A percentile compares a stretch with the other conserved stretches of the same genome.
phyloP scores from a whole-genome alignment of 106 monocot species.

The Allium fistulosum region DNA sequence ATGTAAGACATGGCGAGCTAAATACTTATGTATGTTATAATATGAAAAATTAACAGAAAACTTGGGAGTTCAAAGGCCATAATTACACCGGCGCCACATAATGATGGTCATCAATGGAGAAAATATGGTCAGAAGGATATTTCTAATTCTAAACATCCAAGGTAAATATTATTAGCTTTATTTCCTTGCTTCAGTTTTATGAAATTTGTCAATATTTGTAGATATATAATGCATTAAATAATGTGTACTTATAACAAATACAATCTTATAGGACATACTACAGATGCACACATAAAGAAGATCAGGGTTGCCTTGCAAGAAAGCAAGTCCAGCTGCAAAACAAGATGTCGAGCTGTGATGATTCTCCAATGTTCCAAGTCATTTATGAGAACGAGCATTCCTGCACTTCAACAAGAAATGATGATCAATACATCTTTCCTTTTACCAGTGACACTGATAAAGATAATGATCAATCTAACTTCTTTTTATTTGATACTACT shows the following conservation, averaged over 20 bases:
- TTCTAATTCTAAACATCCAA: constrained; percentile 7
- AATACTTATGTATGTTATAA: too few species aligned
- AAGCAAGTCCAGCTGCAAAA: constrained; percentile 15
- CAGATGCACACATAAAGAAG: constrained; percentile 7
- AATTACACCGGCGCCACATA: constrained; percentile 7
- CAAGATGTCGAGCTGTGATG: neutral
- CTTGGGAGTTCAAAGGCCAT: neutral
- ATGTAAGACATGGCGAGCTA: too few species aligned
- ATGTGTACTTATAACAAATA: neutral
- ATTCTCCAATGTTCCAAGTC: constrained; percentile 7
- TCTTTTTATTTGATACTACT: too few species aligned
- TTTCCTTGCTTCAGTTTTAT: neutral
- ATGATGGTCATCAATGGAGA: constrained; percentile 32
- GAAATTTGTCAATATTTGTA: neutral
- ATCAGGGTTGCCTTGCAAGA: constrained; percentile 11
- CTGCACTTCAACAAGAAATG: neutral
- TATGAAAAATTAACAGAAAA: neutral
- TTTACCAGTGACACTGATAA: too few species aligned
- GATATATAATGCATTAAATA: neutral
- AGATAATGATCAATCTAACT: too few species aligned
- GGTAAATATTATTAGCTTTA: neutral
- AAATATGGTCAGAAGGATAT: constrained; percentile 33
- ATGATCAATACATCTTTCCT: too few species aligned
- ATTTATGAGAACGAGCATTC: constrained; percentile 3
- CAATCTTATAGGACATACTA: constrained; percentile 8